A percentile compares a stretch with the other conserved stretches of the same genome.
Evolutionary conservation across 805 yeast genomes (phyloP).

Genomic region (Barnettozyma sp.): DNA sequence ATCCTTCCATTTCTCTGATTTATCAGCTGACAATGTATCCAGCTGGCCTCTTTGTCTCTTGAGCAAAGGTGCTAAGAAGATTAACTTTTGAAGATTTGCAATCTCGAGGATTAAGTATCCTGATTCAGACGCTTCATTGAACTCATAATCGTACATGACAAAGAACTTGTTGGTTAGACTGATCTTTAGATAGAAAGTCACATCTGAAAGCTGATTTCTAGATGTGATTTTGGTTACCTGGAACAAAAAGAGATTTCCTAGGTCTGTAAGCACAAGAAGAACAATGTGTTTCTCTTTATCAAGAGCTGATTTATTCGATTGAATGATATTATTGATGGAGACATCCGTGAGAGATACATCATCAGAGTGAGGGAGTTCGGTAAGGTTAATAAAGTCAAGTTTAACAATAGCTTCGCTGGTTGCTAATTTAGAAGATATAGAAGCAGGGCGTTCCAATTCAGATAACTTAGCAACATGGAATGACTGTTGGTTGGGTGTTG

Average conservation of each 20-base stretch:
- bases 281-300: slow-evolving; percentile 21
- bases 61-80: slow-evolving; percentile 42
- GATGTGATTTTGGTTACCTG: slow-evolving; percentile 15
- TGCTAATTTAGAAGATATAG: slow-evolving; percentile 3
- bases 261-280: slow-evolving; percentile 28
- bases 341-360: slow-evolving; percentile 23
- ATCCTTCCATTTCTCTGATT: slow-evolving; percentile 30
- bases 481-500: neutral
- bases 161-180: slow-evolving; percentile 45
- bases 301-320: slow-evolving; percentile 17
- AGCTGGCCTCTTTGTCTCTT: slow-evolving; percentile 5
- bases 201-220: slow-evolving; percentile 6
- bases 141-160: slow-evolving; percentile 77
- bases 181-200: slow-evolving; percentile 30
- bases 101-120: slow-evolving; percentile 65
- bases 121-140: slow-evolving; percentile 44
- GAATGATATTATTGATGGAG: slow-evolving; percentile 28
- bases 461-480: neutral
- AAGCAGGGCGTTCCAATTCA: neutral
- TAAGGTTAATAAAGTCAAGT: slow-evolving; percentile 19
- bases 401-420: slow-evolving; percentile 20
- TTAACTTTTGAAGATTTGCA: slow-evolving; percentile 47
- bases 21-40: slow-evolving; percentile 14
- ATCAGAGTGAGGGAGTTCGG: slow-evolving; percentile 16
- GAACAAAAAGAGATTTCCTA: slow-evolving; percentile 28